Base-by-base conservation (phyloP, 1,284 basidiomycete genomes). In the Boletus semigastroideus region DNA sequence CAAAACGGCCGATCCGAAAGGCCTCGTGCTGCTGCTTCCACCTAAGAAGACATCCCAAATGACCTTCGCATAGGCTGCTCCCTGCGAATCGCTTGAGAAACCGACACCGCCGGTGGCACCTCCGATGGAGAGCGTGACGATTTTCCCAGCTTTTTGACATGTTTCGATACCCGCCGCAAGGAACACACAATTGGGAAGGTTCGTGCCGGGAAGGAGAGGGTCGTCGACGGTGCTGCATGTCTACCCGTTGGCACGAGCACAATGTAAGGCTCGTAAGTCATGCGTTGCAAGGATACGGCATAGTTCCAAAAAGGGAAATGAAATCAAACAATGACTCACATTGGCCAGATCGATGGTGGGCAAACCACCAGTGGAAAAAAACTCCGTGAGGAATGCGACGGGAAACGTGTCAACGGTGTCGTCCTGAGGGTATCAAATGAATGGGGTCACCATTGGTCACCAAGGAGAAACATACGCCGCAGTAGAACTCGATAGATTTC, bases 11-110 rank as follows among this genome's bases (percentile, higher is more conserved):
- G 67, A 60, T 14, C 85, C 84, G 58, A 86, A 86, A 0, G 85
- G 85, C 49, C 85, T 72, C 2, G 76, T 76, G 30, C 20, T 12
- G n/a, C 62, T 65, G 3, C 22, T 55, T 20, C 66, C 85, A 12
- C 82, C 85, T 16, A 87, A 72, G 71, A 87, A 86, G 16, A 82
- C 51, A 62, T 87, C 74, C 84, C 86, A 87, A 45, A 87, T 76
- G 0, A 75, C 78, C 48, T 81, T 68, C 1, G 80, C 84, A 53
- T 84, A 86, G 3, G 65, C 64, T 31, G 67, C 54, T 1, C 76
- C 84, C 59, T 83, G 75, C 0, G 75, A 63, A 49, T 82, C 80
- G n/a, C 74, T 79, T 36, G 67, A 63, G 64, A 87, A 85, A 19
- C 67, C 66, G 4, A 74, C 75, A 9, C 72, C 71, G 13, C 82